Conservation (phyloP, 192 early-diverging fungal genomes). For the Coemansia sp. region DNA sequence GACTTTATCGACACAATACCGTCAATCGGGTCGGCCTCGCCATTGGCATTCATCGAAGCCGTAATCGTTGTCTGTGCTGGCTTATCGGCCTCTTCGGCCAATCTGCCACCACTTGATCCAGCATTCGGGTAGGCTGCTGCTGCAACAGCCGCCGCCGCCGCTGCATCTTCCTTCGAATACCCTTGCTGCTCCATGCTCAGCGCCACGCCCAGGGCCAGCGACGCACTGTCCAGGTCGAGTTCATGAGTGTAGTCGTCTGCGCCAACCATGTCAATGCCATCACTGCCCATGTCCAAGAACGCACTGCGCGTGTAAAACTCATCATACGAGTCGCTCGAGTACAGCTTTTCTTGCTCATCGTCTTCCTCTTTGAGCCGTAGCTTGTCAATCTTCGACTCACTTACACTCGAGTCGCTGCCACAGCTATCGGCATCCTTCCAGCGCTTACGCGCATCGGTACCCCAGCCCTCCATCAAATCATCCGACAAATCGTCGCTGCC, state of each 20-base stretch:
- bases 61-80: slow-evolving; percentile 43
- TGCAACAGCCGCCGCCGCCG: slow-evolving; percentile 32
- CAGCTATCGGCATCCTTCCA: slow-evolving; percentile 19
- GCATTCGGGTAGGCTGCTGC: slow-evolving; percentile 36
- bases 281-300: slow-evolving; percentile 34
- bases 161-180: slow-evolving; percentile 52
- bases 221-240: slow-evolving; percentile 49
- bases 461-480: slow-evolving; percentile 45
- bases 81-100: not conserved
- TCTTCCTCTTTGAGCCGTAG: slow-evolving; percentile 36
- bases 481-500: slow-evolving; percentile 34
- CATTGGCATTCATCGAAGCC: slow-evolving; percentile 52
- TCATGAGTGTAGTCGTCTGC: slow-evolving; percentile 15
- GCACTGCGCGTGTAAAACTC: slow-evolving; percentile 46
- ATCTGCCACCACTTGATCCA: not conserved
- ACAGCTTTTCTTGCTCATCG: slow-evolving; percentile 31
- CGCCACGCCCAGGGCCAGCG: slow-evolving; percentile 51
- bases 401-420: slow-evolving; percentile 30
- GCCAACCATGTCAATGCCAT: slow-evolving; percentile 4
- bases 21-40: slow-evolving; percentile 54
- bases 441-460: slow-evolving; percentile 27
- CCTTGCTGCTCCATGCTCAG: slow-evolving; percentile 57
- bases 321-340: slow-evolving; percentile 49
- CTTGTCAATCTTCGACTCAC: slow-evolving; percentile 32
- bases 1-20: slow-evolving; percentile 54